phyloP scores from a whole-genome alignment of 768 basidiomycete genomes.

The Amanita brunnescens region DNA sequence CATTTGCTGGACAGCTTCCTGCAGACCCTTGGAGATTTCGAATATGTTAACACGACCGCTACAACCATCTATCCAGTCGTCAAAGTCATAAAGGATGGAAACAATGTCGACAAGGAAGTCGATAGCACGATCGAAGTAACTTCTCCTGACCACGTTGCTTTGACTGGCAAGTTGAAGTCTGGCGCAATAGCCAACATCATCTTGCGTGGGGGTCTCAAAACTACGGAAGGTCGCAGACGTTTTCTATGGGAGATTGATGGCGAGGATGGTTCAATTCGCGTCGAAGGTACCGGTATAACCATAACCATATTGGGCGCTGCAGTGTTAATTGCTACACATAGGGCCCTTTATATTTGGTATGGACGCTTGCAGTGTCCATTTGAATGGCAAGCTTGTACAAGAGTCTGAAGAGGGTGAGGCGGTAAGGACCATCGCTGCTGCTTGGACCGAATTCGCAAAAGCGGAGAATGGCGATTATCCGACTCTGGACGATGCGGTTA shows the following conservation, averaged over 20 bases:
- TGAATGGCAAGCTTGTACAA: slow-evolving; percentile 14
- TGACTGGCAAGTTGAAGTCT: slow-evolving; percentile 6
- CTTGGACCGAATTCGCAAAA: slow-evolving; percentile 3
- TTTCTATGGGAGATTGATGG: slow-evolving; percentile 13
- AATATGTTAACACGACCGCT: not conserved
- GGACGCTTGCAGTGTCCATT: slow-evolving; percentile 9
- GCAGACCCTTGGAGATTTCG: not conserved
- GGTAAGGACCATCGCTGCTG: slow-evolving; percentile 10
- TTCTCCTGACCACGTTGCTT: slow-evolving; percentile 6
- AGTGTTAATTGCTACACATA: not conserved
- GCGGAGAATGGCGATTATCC: slow-evolving; percentile 9
- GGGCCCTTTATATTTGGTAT: not conserved
- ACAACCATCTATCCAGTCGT: not conserved
- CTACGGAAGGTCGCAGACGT: slow-evolving; percentile 7
- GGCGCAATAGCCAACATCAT: slow-evolving; percentile 6
- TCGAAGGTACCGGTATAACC: slow-evolving; percentile 6
- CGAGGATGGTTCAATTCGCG: slow-evolving; percentile 10
- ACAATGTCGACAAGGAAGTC: not conserved
- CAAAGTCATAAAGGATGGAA: not conserved
- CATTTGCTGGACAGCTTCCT: not conserved
- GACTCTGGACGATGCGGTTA: slow-evolving; percentile 16
- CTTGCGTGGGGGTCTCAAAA: not conserved
- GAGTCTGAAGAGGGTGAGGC: not conserved
- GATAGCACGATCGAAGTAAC: not conserved
- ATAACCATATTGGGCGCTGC: slow-evolving; percentile 1